These are phyloP conservation scores for Mychonastes homosphaera DNA, from an alignment of 139 green algal species.

Conservation along the genomic window DNA sequence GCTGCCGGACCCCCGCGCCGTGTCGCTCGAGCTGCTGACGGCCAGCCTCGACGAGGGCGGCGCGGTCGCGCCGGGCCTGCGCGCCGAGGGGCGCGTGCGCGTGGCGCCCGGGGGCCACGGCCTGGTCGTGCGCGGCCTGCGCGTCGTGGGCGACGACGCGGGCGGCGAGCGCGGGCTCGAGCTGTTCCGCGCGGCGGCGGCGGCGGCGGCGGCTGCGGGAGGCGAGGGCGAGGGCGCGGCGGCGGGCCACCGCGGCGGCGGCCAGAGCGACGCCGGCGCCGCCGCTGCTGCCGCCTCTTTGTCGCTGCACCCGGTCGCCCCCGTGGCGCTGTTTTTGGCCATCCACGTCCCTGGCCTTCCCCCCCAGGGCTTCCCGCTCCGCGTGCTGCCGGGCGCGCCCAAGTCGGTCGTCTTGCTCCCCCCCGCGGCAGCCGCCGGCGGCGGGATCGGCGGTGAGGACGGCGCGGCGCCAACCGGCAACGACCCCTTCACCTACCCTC, in stretches of 20 bases:
- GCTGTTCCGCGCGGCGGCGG: constrained; percentile 6
- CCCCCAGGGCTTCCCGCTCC: constrained; percentile 25
- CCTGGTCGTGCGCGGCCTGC: background rate
- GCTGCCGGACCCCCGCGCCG: background rate
- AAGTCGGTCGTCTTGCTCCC: constrained; percentile 29
- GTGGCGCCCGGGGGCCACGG: background rate
- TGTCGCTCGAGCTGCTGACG: background rate
- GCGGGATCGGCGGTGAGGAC: background rate
- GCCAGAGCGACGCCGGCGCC: background rate
- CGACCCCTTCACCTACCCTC: background rate
- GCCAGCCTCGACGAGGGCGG: background rate
- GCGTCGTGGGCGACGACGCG: constrained; percentile 9
- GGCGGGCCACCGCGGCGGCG: background rate
- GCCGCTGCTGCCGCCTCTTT: too few species aligned
- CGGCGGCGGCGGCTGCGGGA: background rate
- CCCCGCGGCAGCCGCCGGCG: constrained; percentile 20
- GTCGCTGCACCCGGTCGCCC: constrained; percentile 1
- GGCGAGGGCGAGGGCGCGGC: background rate
- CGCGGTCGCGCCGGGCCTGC: background rate
- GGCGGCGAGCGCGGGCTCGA: constrained; percentile 13
- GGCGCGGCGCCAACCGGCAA: background rate
- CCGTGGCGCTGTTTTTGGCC: constrained; percentile 20
- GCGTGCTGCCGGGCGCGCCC: constrained; percentile 38
- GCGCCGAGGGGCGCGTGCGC: background rate
- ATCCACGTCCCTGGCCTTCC: constrained; percentile 14